phyloP scores from a whole-genome alignment of 306 rosid species.

The Quercus suber region DNA sequence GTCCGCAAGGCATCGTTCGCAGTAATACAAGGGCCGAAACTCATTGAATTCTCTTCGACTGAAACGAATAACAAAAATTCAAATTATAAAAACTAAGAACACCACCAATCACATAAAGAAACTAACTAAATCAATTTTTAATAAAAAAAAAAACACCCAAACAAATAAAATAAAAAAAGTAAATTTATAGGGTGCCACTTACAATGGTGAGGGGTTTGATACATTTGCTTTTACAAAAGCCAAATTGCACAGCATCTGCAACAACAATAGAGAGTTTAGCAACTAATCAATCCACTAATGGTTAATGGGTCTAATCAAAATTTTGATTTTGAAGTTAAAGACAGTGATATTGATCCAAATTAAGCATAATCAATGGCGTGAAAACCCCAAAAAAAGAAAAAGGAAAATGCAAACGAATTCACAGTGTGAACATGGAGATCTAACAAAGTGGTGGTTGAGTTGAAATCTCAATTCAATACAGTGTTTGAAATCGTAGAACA shows the following conservation, averaged over 20 bases:
- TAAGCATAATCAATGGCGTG: not conserved
- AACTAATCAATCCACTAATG: not conserved
- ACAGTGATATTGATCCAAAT: not conserved
- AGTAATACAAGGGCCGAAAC: conserved; percentile 31
- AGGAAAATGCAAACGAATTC: not conserved
- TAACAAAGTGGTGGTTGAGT: no score
- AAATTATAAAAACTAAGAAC: not conserved
- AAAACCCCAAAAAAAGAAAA: conserved; percentile 16
- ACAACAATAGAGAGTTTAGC: not conserved
- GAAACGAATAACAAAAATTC: not conserved
- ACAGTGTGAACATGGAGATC: no score
- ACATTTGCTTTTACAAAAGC: conserved; percentile 26
- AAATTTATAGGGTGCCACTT: not conserved
- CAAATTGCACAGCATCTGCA: conserved; percentile 47
- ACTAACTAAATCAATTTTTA: not conserved
- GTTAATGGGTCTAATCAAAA: not conserved
- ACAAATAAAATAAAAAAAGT: not conserved
- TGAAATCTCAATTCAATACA: not conserved
- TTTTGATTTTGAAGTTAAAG: not conserved
- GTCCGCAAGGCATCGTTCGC: conserved; percentile 42
- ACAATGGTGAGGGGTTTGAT: conserved; percentile 44
- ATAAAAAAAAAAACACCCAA: no score
- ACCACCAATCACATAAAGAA: not conserved
- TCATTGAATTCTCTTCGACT: conserved; percentile 23
- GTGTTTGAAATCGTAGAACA: not conserved